Evolutionary conservation across 768 basidiomycete genomes (phyloP).

Genomic region (Psilocybe cyanescens): DNA sequence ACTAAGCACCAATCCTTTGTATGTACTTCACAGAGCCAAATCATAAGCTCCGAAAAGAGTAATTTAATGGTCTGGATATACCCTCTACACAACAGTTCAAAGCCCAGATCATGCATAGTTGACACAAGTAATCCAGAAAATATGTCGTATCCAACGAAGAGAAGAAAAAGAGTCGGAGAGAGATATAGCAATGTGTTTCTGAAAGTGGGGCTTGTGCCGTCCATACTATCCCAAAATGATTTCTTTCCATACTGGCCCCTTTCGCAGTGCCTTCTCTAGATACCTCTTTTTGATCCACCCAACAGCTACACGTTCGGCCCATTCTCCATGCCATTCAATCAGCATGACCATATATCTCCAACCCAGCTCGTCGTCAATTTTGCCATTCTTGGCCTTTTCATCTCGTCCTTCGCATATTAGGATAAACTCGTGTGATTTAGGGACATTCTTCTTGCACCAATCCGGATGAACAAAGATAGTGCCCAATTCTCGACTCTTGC

Average conservation of each 20-base stretch:
- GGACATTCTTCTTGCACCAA: constrained; percentile 8
- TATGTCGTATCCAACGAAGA: no score
- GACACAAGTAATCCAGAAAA: no score
- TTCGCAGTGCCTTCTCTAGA: constrained; percentile 7
- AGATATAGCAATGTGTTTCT: no score
- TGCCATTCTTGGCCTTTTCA: constrained; percentile 3
- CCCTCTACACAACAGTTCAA: no score
- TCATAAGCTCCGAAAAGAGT: no score
- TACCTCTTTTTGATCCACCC: constrained; percentile 8
- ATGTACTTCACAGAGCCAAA: no score
- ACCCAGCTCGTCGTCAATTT: constrained; percentile 9
- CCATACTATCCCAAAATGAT: constrained; percentile 10
- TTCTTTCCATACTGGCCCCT: constrained; percentile 17
- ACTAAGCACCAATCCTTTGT: no score
- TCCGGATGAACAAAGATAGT: constrained; percentile 6
- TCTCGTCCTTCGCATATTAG: constrained; percentile 16
- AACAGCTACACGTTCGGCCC: constrained; percentile 16
- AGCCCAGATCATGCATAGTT: no score
- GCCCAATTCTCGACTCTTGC: constrained; percentile 5
- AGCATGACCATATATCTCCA: constrained; percentile 16
- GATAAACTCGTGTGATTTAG: constrained; percentile 11
- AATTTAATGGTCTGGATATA: no score
- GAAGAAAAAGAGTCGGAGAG: no score
- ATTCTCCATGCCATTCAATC: constrained; percentile 16
- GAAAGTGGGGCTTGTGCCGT: no score